Conservation (phyloP, 176 grass and related monocot genomes). For the Aegilops tauschii region DNA sequence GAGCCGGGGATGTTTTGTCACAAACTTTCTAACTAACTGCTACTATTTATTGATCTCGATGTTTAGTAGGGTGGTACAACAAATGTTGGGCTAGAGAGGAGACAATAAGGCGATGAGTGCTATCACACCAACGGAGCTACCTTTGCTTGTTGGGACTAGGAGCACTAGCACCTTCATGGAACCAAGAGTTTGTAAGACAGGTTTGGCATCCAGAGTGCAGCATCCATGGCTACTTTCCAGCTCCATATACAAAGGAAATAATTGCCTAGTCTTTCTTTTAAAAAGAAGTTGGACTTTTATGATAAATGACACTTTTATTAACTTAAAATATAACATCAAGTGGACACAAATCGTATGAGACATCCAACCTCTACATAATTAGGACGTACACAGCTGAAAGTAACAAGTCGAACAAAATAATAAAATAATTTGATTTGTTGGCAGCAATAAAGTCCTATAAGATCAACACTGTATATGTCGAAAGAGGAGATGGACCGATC, state of each 20-base stretch:
- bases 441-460: too few relatives aligned
- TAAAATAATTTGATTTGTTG: too few relatives aligned
- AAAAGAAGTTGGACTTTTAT: neutral
- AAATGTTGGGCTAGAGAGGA: conserved; percentile 9
- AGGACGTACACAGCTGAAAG: too few relatives aligned
- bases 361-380: too few relatives aligned
- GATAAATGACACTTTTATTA: too few relatives aligned
- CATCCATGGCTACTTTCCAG: conserved; percentile 27
- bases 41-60: neutral
- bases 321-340: too few relatives aligned
- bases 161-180: conserved; percentile 1
- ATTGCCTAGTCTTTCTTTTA: conserved; percentile 8
- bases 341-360: too few relatives aligned
- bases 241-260: conserved; percentile 22
- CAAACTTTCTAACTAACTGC: conserved; percentile 8
- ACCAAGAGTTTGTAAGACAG: conserved; percentile 13
- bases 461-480: too few relatives aligned
- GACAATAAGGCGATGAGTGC: conserved; percentile 17
- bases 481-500: too few relatives aligned
- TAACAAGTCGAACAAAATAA: too few relatives aligned
- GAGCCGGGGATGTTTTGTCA: neutral
- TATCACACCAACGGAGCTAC: conserved; percentile 8
- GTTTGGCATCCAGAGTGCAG: conserved; percentile 34
- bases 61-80: neutral
- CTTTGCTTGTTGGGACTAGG: neutral